Percentiles rank a stretch among this genome's conserved stretches.
Conservation (phyloP, 1,139 yeast genomes). For the Candida sp. region DNA sequence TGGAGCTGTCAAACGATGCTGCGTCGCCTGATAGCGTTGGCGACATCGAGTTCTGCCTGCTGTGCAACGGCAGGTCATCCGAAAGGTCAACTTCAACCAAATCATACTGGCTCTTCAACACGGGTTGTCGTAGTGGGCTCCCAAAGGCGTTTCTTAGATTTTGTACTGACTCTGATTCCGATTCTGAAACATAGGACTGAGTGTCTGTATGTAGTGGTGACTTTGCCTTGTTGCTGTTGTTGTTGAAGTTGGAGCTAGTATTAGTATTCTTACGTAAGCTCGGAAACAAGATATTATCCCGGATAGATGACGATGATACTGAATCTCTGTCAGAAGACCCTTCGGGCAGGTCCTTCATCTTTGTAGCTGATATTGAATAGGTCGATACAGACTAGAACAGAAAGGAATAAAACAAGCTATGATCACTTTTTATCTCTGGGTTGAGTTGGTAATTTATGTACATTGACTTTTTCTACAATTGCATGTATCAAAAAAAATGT, state of each 20-base stretch:
- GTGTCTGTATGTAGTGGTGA: neutral
- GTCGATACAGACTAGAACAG: neutral
- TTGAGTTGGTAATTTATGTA: neutral
- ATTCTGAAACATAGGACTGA: conserved; percentile 5
- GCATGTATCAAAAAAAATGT: neutral
- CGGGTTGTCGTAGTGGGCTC: neutral
- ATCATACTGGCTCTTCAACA: neutral
- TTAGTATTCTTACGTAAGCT: neutral
- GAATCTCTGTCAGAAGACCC: neutral
- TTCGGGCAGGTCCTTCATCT: neutral
- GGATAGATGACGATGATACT: neutral
- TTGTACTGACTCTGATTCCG: conserved; percentile 6
- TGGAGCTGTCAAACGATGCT: conserved; percentile 29
- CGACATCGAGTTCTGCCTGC: neutral
- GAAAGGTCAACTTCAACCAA: conserved; percentile 13
- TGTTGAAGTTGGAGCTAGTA: neutral
- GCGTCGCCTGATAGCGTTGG: conserved; percentile 3
- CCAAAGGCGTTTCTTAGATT: conserved; percentile 11
- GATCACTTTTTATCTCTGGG: neutral
- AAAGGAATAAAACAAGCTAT: neutral
- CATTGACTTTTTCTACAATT: neutral
- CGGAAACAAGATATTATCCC: neutral
- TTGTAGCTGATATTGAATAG: neutral
- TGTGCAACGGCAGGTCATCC: conserved; percentile 1
- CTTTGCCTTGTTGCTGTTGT: neutral